Percentiles rank a stretch among this genome's conserved stretches.
These are phyloP conservation scores for Pseudocercospora ulei DNA, from an alignment of 2,329 filamentous ascomycete species.

Conservation along the genomic window DNA sequence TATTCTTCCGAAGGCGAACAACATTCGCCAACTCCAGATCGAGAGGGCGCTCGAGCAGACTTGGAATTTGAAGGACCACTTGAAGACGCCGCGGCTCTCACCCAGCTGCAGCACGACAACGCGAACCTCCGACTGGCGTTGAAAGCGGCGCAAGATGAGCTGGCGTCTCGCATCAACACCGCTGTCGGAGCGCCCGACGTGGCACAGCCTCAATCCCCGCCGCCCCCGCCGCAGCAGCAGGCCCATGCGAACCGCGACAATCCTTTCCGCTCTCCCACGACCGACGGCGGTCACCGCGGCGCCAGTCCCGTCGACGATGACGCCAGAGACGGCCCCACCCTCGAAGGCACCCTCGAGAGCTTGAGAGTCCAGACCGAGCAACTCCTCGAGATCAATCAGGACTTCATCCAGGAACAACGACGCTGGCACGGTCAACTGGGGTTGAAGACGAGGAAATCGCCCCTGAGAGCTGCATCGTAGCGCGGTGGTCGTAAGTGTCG, in stretches of 20 bases:
- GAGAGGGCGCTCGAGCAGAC: neutral
- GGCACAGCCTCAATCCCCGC: neutral
- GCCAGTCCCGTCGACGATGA: slow-evolving; percentile 6
- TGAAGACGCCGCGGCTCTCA: slow-evolving; percentile 11
- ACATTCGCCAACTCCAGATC: slow-evolving; percentile 15
- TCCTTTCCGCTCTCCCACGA: slow-evolving; percentile 15
- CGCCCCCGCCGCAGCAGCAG: no score
- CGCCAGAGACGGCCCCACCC: slow-evolving; percentile 17
- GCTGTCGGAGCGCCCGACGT: slow-evolving; percentile 2
- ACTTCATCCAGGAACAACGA: slow-evolving; percentile 30
- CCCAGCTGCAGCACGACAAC: slow-evolving; percentile 19
- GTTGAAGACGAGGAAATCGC: slow-evolving; percentile 12
- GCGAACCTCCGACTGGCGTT: slow-evolving; percentile 14
- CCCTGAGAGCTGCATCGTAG: slow-evolving; percentile 19
- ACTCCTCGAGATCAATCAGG: slow-evolving; percentile 32
- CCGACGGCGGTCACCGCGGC: slow-evolving; percentile 10
- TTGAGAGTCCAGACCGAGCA: slow-evolving; percentile 32
- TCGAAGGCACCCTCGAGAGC: slow-evolving; percentile 32
- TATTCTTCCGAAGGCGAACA: slow-evolving; percentile 21
- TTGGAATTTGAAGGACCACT: no score
- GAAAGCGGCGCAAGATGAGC: slow-evolving; percentile 15
- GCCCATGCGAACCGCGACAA: neutral
- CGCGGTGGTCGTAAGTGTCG: no score
- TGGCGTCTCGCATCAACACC: slow-evolving; percentile 10
- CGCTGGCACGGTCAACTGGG: slow-evolving; percentile 24